phyloP scores from a whole-genome alignment of 2,329 filamentous ascomycete species.

The Epichloe brachyelytri region DNA sequence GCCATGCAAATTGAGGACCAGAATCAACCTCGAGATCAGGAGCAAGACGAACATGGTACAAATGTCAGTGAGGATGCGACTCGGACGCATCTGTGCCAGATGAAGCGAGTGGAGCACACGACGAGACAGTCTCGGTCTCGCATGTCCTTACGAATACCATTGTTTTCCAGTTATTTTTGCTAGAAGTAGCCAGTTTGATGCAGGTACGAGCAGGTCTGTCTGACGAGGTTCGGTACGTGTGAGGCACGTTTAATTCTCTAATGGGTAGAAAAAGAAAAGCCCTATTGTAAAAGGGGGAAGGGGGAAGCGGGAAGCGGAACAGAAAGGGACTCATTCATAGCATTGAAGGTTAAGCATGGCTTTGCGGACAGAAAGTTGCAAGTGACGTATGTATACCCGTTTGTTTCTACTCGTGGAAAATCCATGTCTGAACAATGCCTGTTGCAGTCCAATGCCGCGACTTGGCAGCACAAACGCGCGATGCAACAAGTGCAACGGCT shows the following conservation, averaged over 20 bases:
- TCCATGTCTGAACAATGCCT: too few species aligned
- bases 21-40: slow-evolving; percentile 9
- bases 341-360: not conserved
- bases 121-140: slow-evolving; percentile 51
- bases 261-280: too few species aligned
- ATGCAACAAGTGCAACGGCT: too few species aligned
- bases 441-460: too few species aligned
- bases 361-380: not conserved
- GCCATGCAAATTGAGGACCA: slow-evolving; percentile 11
- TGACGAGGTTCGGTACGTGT: slow-evolving; percentile 55
- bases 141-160: slow-evolving; percentile 71
- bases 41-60: too few species aligned
- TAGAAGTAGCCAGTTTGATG: slow-evolving; percentile 62
- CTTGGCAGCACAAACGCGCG: too few species aligned
- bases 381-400: not conserved
- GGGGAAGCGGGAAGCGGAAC: not conserved
- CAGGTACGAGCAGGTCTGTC: slow-evolving; percentile 65
- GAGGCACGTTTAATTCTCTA: not conserved
- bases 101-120: slow-evolving; percentile 10
- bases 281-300: too few species aligned
- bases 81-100: not conserved
- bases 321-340: not conserved
- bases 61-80: not conserved
- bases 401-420: not conserved
- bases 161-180: slow-evolving; percentile 65